Percentiles rank a stretch among this genome's conserved stretches.
Conservation (phyloP, 2,329 filamentous ascomycete genomes). For the Colletotrichum ledebouriae region DNA sequence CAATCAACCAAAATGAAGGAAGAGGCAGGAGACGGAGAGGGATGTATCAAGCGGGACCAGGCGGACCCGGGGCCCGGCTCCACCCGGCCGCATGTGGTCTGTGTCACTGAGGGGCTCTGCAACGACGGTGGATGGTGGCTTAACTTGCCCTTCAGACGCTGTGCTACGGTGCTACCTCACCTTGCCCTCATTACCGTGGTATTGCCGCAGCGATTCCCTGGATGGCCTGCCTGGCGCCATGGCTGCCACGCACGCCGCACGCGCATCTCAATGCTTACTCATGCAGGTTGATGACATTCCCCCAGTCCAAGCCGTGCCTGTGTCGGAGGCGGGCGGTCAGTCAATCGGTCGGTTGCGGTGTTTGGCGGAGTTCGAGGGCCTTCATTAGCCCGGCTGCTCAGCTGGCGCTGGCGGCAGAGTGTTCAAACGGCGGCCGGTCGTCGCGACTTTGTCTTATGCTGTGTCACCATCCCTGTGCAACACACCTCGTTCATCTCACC, state of each 20-base stretch:
- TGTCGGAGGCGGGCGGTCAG: not conserved
- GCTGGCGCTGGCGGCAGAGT: not conserved
- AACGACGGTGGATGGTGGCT: too few species aligned
- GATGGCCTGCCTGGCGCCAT: not conserved
- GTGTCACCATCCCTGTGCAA: constrained; percentile 16
- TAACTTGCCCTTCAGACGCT: not conserved
- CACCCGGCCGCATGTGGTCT: constrained; percentile 26
- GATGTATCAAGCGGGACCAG: not conserved
- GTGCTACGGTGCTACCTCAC: not conserved
- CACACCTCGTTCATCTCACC: constrained; percentile 3
- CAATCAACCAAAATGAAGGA: not conserved
- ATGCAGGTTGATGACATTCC: too few species aligned
- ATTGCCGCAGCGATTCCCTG: too few species aligned
- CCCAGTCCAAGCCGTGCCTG: too few species aligned
- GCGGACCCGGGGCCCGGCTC: constrained; percentile 13
- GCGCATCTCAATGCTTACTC: too few species aligned
- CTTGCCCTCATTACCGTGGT: not conserved
- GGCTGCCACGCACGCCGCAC: not conserved
- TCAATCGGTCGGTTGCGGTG: not conserved
- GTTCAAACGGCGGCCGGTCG: constrained; percentile 9
- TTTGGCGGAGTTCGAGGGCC: constrained; percentile 9
- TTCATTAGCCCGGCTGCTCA: constrained; percentile 17
- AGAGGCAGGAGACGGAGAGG: not conserved
- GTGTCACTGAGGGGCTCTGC: not conserved
- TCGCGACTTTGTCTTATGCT: not conserved